A percentile compares a stretch with the other conserved stretches of the same genome.
Evolutionary conservation across 352 stramenopile genomes (phyloP).

Genomic region (Phytophthora rubi): DNA sequence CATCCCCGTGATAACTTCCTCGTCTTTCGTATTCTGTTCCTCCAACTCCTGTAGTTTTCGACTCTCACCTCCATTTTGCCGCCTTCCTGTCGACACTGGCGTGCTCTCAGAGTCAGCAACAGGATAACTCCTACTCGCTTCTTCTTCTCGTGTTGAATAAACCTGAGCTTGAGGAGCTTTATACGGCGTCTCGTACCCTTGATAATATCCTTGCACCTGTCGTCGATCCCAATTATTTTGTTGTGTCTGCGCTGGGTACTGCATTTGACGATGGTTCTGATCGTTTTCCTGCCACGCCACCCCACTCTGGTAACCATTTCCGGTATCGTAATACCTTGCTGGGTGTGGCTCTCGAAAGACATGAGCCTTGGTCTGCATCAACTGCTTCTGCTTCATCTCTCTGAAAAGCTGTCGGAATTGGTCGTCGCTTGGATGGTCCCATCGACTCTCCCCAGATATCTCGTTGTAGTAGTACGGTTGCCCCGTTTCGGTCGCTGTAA

Average conservation of each 20-base stretch:
- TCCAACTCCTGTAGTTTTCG: constrained; percentile 42
- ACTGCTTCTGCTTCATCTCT: constrained; percentile 48
- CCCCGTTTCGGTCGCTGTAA: constrained; percentile 61
- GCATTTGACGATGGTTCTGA: constrained; percentile 29
- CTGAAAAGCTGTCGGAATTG: constrained; percentile 65
- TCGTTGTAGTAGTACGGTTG: constrained; percentile 86
- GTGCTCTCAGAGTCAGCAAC: constrained; percentile 23
- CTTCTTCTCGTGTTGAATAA: constrained; percentile 24
- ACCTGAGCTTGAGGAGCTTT: constrained; percentile 30
- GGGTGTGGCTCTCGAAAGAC: constrained; percentile 25
- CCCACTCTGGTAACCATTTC: constrained; percentile 23
- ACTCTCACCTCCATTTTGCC: constrained; percentile 28
- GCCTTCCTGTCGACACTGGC: constrained; percentile 13
- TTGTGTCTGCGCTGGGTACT: constrained; percentile 26
- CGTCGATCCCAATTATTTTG: constrained; percentile 26
- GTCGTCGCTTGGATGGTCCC: constrained; percentile 83
- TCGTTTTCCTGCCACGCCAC: constrained; percentile 38
- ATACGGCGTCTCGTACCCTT: constrained; percentile 31
- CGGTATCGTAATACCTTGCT: constrained; percentile 41
- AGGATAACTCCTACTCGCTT: constrained; percentile 16
- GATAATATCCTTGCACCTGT: constrained; percentile 31
- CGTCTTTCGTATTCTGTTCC: constrained; percentile 39
- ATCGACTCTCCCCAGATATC: constrained; percentile 77
- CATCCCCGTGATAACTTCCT: constrained; percentile 29
- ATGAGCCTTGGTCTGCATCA: constrained; percentile 36